These are phyloP conservation scores for Populus hybrid DNA, from an alignment of 441 rosid genomes.

Conservation along the genomic window DNA sequence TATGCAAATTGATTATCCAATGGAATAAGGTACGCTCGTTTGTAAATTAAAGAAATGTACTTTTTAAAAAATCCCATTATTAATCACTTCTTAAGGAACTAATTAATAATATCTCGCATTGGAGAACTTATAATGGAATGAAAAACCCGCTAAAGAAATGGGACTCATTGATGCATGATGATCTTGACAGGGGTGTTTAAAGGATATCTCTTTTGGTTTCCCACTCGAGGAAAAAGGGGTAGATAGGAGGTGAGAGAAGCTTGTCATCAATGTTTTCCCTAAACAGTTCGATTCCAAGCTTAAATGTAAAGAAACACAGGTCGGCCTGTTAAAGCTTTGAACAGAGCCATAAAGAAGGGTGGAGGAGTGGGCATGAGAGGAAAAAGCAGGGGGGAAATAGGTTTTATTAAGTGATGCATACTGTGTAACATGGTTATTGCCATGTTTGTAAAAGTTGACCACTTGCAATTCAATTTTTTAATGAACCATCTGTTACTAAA, in stretches of 20 bases:
- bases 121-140: not conserved
- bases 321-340: slow-evolving; percentile 29
- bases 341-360: slow-evolving; percentile 21
- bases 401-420: slow-evolving; percentile 8
- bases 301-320: slow-evolving; percentile 40
- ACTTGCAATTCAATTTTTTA: not conserved
- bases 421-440: slow-evolving; percentile 4
- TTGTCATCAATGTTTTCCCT: slow-evolving; percentile 22
- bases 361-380: slow-evolving; percentile 8
- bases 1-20: not conserved
- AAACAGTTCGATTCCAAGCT: slow-evolving; percentile 39
- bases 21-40: not conserved
- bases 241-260: slow-evolving; percentile 19
- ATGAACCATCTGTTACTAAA: not conserved
- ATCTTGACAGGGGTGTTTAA: not conserved
- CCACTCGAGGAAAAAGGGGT: slow-evolving; percentile 17
- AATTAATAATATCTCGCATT: not conserved
- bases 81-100: no score
- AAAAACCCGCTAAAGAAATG: not conserved
- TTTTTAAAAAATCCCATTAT: not conserved
- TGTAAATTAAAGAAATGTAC: not conserved
- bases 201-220: slow-evolving; percentile 19
- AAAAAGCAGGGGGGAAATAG: slow-evolving; percentile 3
- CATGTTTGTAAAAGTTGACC: not conserved
- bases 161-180: not conserved